Evolutionary conservation across 768 basidiomycete species (phyloP).

Genomic region (Astraeus odoratus): DNA sequence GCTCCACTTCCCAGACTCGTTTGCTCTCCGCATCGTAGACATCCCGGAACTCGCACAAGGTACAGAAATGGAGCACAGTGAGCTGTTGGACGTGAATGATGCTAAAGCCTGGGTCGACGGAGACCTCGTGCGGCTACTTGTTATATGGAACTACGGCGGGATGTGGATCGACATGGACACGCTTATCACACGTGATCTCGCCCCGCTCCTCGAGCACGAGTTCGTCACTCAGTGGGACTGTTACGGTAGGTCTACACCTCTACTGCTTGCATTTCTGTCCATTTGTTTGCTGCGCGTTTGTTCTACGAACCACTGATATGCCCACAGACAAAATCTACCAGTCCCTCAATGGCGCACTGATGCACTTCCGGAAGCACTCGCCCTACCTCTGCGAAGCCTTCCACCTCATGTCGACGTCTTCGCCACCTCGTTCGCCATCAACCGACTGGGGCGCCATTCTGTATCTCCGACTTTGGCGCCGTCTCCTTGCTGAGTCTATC

Average conservation of each 20-base stretch:
- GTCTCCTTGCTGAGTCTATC: slow-evolving; percentile 64
- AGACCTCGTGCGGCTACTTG: slow-evolving; percentile 80
- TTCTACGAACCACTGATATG: slow-evolving; percentile 7
- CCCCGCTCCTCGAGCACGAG: slow-evolving; percentile 85
- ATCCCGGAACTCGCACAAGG: slow-evolving; percentile 61
- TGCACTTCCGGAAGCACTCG: slow-evolving; percentile 86
- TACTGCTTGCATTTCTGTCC: background rate
- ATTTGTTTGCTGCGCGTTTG: no score
- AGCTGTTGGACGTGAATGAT: slow-evolving; percentile 57
- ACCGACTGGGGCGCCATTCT: slow-evolving; percentile 94
- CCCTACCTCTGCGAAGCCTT: slow-evolving; percentile 98
- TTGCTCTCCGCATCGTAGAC: slow-evolving; percentile 63
- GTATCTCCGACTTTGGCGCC: slow-evolving; percentile 85
- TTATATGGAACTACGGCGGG: slow-evolving; percentile 86
- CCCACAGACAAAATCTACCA: slow-evolving; percentile 60
- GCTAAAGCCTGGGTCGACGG: slow-evolving; percentile 91
- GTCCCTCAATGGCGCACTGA: slow-evolving; percentile 87
- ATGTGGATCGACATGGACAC: slow-evolving; percentile 99
- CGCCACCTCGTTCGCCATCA: slow-evolving; percentile 67
- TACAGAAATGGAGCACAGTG: slow-evolving; percentile 65
- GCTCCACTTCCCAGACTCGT: slow-evolving; percentile 57
- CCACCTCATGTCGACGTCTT: slow-evolving; percentile 75
- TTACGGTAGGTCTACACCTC: slow-evolving; percentile 54
- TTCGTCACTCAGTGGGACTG: slow-evolving; percentile 99
- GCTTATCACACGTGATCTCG: slow-evolving; percentile 78